Evolutionary conservation across 148 eudicot species (phyloP).

Genomic region (Arctostaphylos glauca): DNA sequence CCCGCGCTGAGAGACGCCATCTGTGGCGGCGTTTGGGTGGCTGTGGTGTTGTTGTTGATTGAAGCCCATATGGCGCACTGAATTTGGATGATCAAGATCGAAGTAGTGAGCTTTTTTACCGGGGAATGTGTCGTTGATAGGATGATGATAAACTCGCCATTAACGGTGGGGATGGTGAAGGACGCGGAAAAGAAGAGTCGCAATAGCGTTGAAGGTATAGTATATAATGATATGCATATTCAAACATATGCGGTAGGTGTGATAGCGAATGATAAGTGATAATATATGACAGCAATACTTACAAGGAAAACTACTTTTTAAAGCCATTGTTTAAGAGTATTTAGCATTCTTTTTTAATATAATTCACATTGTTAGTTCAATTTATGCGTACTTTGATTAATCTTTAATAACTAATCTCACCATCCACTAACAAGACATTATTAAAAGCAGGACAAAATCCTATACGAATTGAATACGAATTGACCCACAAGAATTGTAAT

Average conservation of each 20-base stretch:
- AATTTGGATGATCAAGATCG: not conserved
- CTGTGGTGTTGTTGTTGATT: conserved; percentile 36
- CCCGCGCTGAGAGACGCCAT: conserved; percentile 48
- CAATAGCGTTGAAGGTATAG: no score
- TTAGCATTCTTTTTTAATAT: not conserved
- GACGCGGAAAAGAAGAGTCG: not conserved
- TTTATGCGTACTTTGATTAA: no score
- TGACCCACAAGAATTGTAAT: no score
- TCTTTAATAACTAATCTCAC: no score
- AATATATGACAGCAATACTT: not conserved
- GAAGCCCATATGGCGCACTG: conserved; percentile 31
- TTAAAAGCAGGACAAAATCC: no score
- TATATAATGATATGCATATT: no score
- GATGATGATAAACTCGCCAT: not conserved
- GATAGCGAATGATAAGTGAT: not conserved
- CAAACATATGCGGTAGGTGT: not conserved
- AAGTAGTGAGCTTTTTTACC: not conserved
- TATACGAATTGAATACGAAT: no score
- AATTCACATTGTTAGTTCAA: no score
- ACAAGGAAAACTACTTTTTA: not conserved
- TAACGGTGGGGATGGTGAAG: not conserved
- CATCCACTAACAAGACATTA: no score
- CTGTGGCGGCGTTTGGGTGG: conserved; percentile 31
- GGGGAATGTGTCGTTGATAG: not conserved
- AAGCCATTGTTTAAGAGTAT: not conserved